Evolutionary conservation across 176 grass and related monocot species (phyloP), one percentile per base, ranked within the genome.

Genomic region (Rhynchospora pubera): DNA sequence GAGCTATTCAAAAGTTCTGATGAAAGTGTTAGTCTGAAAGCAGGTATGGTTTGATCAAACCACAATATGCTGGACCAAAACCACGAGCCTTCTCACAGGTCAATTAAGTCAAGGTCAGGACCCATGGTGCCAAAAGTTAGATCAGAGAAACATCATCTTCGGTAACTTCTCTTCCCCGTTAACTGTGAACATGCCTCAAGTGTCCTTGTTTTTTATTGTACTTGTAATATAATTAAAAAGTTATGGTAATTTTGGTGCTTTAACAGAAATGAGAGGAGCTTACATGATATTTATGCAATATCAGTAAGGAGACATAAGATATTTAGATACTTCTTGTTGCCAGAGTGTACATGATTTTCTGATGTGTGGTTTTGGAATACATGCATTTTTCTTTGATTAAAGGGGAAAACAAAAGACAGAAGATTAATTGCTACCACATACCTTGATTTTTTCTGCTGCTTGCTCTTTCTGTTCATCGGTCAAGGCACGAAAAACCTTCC

Each of bases 401-500:
- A 73, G 45, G 46, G 34, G 34, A 39, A 39, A 39, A 39, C 34
- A 62, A 80, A 1, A 5, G 56, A 45, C 16, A 62, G 19, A 80
- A 21, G 23, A 65, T 58, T 71, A 72, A 47, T 65, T 84, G 62
- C 48, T 55, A 75, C 19, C 4, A 57, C 86, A 84, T 99, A 99
- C 92, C 67, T 57, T 85, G 63, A 98, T 94, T 18, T 90, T 68
- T 11, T 90, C 89, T 0, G 85, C 92, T 61, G 85, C 43, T n/a
- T 0, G 5, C 60, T 93, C 92, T 76, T 89, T 94, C 56, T 83
- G 82, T 7, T 57, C 34, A 0, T 93, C 89, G 84, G 2, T 66
- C 63, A 86, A 86, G 45, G n/a, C 90, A 77, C 91, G 92, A 52
- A 98, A 99, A 88, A 23, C 74, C 80, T 79, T 95, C 77, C 92